These are phyloP conservation scores for Zygosaccharomyces lentus DNA, from an alignment of 805 yeast genomes.

Conservation along the genomic window DNA sequence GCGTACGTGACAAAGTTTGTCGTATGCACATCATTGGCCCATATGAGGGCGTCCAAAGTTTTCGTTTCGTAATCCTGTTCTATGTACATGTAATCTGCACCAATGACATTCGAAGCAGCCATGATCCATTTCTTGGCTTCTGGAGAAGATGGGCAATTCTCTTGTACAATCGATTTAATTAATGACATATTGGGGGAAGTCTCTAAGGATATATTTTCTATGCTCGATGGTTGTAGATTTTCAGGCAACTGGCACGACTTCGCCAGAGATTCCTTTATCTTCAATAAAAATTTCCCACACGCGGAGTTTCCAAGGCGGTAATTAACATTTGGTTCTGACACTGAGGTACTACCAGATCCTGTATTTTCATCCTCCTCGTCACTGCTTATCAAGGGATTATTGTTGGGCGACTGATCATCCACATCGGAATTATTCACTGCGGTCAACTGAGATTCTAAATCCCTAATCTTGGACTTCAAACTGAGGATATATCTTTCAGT, in stretches of 20 bases:
- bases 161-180: constrained; percentile 7
- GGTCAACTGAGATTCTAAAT: constrained; percentile 12
- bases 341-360: background rate
- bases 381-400: constrained; percentile 13
- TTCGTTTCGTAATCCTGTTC: constrained; percentile 12
- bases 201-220: constrained; percentile 8
- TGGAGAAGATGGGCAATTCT: constrained; percentile 12
- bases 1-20: constrained; percentile 9
- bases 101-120: constrained; percentile 14
- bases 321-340: background rate
- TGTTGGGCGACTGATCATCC: constrained; percentile 3
- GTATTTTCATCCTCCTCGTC: constrained; percentile 2
- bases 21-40: background rate
- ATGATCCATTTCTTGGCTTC: constrained; percentile 15
- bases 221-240: constrained; percentile 1
- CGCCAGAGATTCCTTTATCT: constrained; percentile 13
- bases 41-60: constrained; percentile 8
- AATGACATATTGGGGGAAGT: constrained; percentile 7
- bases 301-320: constrained; percentile 17
- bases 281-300: constrained; percentile 14
- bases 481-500: constrained; percentile 15
- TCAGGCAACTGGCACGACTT: constrained; percentile 9
- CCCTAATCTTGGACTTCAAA: constrained; percentile 15
- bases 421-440: background rate
- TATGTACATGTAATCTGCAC: constrained; percentile 21